Percentiles rank a stretch among this genome's conserved stretches.
phyloP scores from a whole-genome alignment of 169 alveolate genomes.

The Theileria sp. region DNA sequence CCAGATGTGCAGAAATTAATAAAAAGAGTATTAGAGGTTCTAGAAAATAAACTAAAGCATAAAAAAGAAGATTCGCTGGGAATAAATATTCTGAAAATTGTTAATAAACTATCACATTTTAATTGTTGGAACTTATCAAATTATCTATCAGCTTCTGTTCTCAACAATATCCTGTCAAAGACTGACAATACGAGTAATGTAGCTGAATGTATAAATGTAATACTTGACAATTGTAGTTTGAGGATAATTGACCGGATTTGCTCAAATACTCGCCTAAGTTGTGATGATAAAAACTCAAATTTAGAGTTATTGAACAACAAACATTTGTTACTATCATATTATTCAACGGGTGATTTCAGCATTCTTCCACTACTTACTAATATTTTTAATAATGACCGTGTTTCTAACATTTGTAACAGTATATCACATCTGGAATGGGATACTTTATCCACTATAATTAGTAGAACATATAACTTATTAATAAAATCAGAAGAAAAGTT shows the following conservation, averaged over 20 bases:
- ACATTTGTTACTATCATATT: background rate
- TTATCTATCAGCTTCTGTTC: background rate
- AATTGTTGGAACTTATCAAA: background rate
- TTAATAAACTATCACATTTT: background rate
- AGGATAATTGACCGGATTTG: background rate
- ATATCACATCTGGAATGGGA: background rate
- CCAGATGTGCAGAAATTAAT: background rate
- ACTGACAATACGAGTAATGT: background rate
- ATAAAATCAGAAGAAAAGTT: background rate
- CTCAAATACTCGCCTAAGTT: background rate
- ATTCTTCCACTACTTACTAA: background rate
- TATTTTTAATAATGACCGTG: background rate
- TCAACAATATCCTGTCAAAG: background rate
- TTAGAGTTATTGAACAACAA: background rate
- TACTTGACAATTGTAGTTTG: background rate
- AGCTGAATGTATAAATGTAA: background rate
- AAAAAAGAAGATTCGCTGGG: background rate
- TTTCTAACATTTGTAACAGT: background rate
- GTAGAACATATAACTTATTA: background rate
- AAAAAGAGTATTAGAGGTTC: slow-evolving; percentile 1
- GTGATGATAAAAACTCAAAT: background rate
- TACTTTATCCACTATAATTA: background rate
- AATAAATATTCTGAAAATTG: background rate
- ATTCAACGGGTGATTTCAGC: background rate
- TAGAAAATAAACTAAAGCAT: background rate